Conservation (phyloP, 2,329 filamentous ascomycete genomes). For the Penicillium sp. region DNA sequence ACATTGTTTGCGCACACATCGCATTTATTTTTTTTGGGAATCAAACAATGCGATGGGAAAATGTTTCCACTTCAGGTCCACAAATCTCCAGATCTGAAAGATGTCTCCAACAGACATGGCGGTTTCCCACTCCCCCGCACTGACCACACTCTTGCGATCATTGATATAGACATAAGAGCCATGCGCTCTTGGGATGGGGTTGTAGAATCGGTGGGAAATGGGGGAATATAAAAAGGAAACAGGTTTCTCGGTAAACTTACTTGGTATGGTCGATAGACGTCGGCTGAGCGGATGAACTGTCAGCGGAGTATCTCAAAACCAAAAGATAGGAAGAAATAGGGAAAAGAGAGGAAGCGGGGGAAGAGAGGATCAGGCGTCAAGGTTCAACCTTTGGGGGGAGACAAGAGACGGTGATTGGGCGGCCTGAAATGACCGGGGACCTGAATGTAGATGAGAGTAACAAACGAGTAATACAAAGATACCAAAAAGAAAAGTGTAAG, state of each 20-base stretch:
- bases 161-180: conserved; percentile 1
- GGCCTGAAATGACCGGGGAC: conserved; percentile 19
- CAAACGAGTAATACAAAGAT: conserved; percentile 21
- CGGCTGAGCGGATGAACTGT: conserved; percentile 32
- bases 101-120: conserved; percentile 9
- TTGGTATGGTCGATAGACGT: conserved; percentile 49
- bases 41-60: not conserved
- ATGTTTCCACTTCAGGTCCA: not conserved
- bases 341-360: conserved; percentile 10
- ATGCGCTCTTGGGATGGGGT: not conserved
- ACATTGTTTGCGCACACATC: not conserved
- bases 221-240: conserved; percentile 7
- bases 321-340: conserved; percentile 10
- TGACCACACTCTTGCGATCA: conserved; percentile 20
- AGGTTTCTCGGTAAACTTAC: conserved; percentile 35
- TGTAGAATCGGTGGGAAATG: conserved; percentile 1
- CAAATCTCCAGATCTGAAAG: conserved; percentile 1
- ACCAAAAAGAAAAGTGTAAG: conserved; percentile 13
- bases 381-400: conserved; percentile 16
- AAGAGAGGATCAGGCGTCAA: conserved; percentile 22
- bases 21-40: not conserved
- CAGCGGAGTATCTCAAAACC: conserved; percentile 9
- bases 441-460: conserved; percentile 22
- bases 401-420: conserved; percentile 19
- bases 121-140: conserved; percentile 24